These are phyloP conservation scores for Microcera coccophila DNA, from an alignment of 2,329 filamentous ascomycete genomes.

Conservation along the genomic window DNA sequence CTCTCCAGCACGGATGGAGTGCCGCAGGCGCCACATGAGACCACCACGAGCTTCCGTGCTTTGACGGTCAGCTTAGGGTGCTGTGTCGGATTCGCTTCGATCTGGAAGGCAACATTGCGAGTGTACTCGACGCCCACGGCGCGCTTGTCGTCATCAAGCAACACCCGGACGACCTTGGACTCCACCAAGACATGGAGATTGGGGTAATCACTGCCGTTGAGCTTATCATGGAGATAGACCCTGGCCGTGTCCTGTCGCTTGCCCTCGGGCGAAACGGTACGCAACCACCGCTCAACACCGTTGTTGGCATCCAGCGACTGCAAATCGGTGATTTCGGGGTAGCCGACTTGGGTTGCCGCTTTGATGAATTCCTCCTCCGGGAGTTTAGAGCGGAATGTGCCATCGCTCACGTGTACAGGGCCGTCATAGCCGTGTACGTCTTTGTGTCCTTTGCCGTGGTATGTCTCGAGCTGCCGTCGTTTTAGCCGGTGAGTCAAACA, in stretches of 20 bases:
- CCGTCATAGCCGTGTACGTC: conserved; percentile 51
- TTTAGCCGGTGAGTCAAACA: conserved; percentile 4
- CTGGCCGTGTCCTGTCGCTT: conserved; percentile 56
- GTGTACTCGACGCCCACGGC: conserved; percentile 59
- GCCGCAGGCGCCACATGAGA: conserved; percentile 46
- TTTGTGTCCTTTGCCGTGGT: conserved; percentile 43
- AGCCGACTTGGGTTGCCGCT: conserved; percentile 45
- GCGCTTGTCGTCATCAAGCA: conserved; percentile 48
- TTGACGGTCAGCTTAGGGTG: conserved; percentile 17
- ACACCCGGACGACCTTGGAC: conserved; percentile 51
- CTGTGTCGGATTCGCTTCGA: conserved; percentile 6
- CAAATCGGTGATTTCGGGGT: conserved; percentile 50
- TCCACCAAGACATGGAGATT: conserved; percentile 59
- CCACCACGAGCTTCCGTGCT: conserved; percentile 29
- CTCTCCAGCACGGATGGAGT: conserved; percentile 57
- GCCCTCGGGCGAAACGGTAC: conserved; percentile 47
- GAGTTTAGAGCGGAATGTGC: conserved; percentile 39
- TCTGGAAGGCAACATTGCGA: conserved; percentile 34
- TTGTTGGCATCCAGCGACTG: conserved; percentile 45
- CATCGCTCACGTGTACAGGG: conserved; percentile 52
- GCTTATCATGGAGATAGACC: conserved; percentile 38
- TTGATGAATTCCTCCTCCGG: conserved; percentile 48
- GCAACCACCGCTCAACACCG: conserved; percentile 27
- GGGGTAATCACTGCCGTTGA: conserved; percentile 38
- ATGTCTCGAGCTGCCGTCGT: conserved; percentile 48